phyloP scores from a whole-genome alignment of 2,329 filamentous ascomycete genomes.

The Botrytis deweyae region DNA sequence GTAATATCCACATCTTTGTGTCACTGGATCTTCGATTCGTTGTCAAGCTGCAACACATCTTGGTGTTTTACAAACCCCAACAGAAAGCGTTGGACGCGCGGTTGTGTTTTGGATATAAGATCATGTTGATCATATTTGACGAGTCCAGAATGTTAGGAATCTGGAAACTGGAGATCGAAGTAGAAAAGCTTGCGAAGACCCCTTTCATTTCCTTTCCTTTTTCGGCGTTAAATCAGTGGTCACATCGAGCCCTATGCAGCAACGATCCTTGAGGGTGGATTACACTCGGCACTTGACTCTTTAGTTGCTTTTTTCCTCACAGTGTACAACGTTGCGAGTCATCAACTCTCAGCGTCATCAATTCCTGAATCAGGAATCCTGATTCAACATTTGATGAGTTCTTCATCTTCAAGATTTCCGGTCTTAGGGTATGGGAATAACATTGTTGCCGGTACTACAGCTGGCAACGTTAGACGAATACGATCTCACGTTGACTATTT shows the following conservation, averaged over 20 bases:
- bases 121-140: not conserved
- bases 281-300: not conserved
- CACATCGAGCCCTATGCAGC: not conserved
- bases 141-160: not conserved
- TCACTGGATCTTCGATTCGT: not conserved
- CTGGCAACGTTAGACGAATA: not conserved
- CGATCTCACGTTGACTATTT: not conserved
- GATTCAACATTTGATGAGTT: not conserved
- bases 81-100: not conserved
- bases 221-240: not conserved
- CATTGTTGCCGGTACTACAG: not conserved
- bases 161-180: not conserved
- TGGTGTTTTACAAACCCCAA: not conserved
- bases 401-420: not conserved
- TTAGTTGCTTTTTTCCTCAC: not conserved
- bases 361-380: not conserved
- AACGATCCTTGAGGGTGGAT: not conserved
- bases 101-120: not conserved
- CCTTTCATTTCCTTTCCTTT: not conserved
- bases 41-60: not conserved
- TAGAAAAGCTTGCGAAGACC: constrained; percentile 10
- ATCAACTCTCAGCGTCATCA: not conserved
- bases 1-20: not conserved
- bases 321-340: not conserved
- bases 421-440: not conserved